Percentiles rank a stretch among this genome's conserved stretches.
Conservation (phyloP, 495 filamentous ascomycete genomes). For the Amphirosellinia nigrospora region DNA sequence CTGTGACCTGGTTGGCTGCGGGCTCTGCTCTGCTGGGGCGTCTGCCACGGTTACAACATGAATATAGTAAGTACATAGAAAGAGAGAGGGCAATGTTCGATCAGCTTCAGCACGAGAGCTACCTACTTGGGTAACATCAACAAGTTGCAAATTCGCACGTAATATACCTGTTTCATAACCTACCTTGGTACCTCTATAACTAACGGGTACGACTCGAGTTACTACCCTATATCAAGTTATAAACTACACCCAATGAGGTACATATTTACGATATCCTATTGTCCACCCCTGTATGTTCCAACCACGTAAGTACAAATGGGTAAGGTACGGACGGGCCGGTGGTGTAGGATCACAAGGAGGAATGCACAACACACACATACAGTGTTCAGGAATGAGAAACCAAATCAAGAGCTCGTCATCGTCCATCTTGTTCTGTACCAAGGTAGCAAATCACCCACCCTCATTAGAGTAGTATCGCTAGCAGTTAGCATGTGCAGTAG, state of each 20-base stretch:
- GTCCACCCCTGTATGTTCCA: background rate
- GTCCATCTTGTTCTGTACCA: conserved; percentile 9
- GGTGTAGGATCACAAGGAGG: conserved; percentile 2
- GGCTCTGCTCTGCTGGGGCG: background rate
- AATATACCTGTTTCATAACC: background rate
- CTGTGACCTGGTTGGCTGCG: conserved; percentile 7
- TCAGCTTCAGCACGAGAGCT: background rate
- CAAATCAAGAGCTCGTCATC: conserved; percentile 14
- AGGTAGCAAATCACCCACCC: conserved; percentile 25
- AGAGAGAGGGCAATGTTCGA: background rate
- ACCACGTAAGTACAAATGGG: background rate
- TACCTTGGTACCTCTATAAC: background rate
- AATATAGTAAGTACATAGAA: too few relatives aligned
- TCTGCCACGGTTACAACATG: conserved; percentile 5
- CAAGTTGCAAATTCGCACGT: background rate
- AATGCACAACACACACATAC: conserved; percentile 14
- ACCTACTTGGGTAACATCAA: background rate
- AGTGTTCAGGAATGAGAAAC: conserved; percentile 16
- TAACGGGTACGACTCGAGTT: background rate
- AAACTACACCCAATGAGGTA: background rate
- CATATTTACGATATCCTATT: background rate
- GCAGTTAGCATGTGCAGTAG: conserved; percentile 18
- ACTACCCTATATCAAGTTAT: background rate
- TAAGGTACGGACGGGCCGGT: conserved; percentile 14
- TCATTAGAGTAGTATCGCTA: conserved; percentile 26